These are phyloP conservation scores for Scheffersomyces lignosus DNA, from an alignment of 805 yeast genomes.

Conservation along the genomic window DNA sequence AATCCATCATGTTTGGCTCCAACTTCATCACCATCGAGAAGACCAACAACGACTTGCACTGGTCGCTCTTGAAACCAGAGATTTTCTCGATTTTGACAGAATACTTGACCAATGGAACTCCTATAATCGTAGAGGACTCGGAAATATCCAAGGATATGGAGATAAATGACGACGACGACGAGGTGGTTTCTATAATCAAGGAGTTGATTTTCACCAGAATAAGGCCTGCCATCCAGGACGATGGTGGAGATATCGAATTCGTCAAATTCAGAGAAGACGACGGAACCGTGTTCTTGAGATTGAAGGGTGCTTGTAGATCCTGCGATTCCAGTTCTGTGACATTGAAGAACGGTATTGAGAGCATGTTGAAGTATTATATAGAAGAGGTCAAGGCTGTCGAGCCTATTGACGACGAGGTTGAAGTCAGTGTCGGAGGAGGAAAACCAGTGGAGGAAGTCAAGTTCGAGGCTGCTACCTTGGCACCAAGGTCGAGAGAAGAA, in stretches of 20 bases:
- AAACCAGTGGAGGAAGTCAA: conserved; percentile 11
- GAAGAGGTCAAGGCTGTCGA: conserved; percentile 64
- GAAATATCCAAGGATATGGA: conserved; percentile 32
- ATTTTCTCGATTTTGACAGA: conserved; percentile 60
- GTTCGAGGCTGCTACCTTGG: conserved; percentile 22
- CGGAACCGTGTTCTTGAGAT: conserved; percentile 58
- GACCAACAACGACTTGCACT: conserved; percentile 45
- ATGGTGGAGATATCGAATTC: conserved; percentile 74
- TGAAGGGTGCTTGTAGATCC: conserved; percentile 73
- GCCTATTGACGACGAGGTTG: conserved; percentile 44
- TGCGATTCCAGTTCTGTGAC: conserved; percentile 69
- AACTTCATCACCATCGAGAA: conserved; percentile 85
- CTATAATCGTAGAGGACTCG: conserved; percentile 45
- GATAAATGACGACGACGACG: conserved; percentile 63
- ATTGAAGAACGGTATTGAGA: conserved; percentile 65
- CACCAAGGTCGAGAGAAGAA: conserved; percentile 27
- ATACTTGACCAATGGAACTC: conserved; percentile 53
- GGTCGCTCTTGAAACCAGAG: conserved; percentile 68
- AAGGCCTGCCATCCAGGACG: conserved; percentile 73
- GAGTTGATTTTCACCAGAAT: conserved; percentile 69
- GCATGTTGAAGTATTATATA: conserved; percentile 68
- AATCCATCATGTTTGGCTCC: conserved; percentile 75
- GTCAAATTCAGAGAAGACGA: conserved; percentile 52
- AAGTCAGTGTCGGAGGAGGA: conserved; percentile 2
- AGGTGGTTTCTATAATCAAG: conserved; percentile 63